Evolutionary conservation across 73 alveolate species (phyloP).

Genomic region (Paramecium pentaurelia): DNA sequence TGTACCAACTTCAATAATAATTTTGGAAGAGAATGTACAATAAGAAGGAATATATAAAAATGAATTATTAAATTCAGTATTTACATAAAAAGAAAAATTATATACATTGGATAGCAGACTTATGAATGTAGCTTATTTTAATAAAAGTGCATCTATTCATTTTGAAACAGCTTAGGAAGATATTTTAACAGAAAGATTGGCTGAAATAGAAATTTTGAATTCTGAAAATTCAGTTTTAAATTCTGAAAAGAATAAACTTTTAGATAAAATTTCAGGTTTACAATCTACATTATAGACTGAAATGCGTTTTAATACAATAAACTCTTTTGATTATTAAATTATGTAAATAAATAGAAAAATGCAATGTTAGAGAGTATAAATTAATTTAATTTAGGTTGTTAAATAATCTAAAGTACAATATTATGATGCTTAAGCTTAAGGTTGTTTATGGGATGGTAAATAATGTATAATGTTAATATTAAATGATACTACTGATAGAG

Average conservation of each 20-base stretch:
- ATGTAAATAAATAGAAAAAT: background rate
- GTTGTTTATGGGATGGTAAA: constrained; percentile 42
- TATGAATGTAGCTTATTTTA: background rate
- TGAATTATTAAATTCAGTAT: background rate
- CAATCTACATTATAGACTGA: background rate
- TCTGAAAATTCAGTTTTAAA: background rate
- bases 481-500: constrained; percentile 39
- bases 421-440: constrained; percentile 12
- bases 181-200: background rate
- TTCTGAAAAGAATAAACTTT: background rate
- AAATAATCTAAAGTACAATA: background rate
- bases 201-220: constrained; percentile 1
- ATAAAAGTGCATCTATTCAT: constrained; percentile 43
- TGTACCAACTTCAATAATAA: constrained; percentile 28
- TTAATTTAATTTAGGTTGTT: background rate
- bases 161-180: background rate
- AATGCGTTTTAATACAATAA: background rate
- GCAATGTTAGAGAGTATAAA: constrained; percentile 4
- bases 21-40: background rate
- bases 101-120: background rate
- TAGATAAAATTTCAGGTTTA: background rate
- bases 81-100: background rate
- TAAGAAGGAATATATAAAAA: background rate
- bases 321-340: background rate
- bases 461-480: constrained; percentile 1